A percentile compares a stretch with the other conserved stretches of the same genome.
phyloP scores from a whole-genome alignment of 177 flowering plant species.

The Vitis hybrid region DNA sequence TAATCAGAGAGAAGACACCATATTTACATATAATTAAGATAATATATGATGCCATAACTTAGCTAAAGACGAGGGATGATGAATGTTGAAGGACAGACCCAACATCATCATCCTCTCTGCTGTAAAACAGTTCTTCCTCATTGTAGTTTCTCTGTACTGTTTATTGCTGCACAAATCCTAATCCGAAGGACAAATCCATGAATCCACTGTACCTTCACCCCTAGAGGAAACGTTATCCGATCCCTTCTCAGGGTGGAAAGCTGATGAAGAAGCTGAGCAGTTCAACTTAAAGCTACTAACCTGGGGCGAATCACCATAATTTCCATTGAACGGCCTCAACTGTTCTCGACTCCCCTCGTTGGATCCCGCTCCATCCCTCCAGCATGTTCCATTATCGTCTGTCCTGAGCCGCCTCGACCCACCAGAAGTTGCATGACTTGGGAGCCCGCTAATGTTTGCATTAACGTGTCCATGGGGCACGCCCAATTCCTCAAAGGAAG shows the following conservation, averaged over 20 bases:
- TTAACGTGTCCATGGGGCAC: constrained; percentile 16
- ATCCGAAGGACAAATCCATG: constrained; percentile 83
- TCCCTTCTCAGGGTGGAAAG: constrained; percentile 42
- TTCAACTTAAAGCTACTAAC: constrained; percentile 38
- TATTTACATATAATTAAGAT: neutral
- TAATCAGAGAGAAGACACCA: neutral
- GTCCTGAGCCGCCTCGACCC: too few relatives aligned
- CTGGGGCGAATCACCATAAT: neutral
- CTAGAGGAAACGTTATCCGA: constrained; percentile 46
- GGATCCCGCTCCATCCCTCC: constrained; percentile 6
- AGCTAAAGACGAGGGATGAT: neutral
- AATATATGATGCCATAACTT: neutral
- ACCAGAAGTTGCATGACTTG: neutral
- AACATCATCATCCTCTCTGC: neutral
- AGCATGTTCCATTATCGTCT: neutral
- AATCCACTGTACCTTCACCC: constrained; percentile 73
- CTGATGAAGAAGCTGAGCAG: constrained; percentile 37
- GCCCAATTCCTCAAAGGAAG: constrained; percentile 17
- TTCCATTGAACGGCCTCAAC: constrained; percentile 21
- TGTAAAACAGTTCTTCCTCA: neutral
- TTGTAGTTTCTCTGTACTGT: constrained; percentile 5
- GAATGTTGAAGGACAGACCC: neutral
- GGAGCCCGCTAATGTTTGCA: constrained; percentile 15
- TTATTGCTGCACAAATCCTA: neutral
- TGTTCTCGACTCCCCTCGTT: constrained; percentile 8